Conservation (phyloP, 768 basidiomycete species). For the Calocybe cyanea region DNA sequence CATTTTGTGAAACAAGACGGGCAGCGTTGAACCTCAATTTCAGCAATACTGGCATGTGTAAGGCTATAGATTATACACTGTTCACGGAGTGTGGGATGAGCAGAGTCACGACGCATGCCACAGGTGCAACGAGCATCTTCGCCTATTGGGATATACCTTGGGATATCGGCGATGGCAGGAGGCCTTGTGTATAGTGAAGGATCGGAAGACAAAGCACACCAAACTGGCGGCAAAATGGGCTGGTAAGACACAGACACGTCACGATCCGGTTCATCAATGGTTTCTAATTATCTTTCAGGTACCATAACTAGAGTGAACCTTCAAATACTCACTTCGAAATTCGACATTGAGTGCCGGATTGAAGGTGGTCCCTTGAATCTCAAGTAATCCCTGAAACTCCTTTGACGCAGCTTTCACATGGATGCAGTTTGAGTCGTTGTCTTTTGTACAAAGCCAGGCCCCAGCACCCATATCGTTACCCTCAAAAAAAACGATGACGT, state of each 20-base stretch:
- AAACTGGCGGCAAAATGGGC: too few species aligned
- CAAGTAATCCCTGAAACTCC: not conserved
- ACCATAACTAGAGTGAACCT: too few species aligned
- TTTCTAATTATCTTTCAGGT: not conserved
- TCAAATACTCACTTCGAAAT: too few species aligned
- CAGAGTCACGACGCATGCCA: not conserved
- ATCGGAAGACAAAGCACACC: not conserved
- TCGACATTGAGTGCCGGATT: too few species aligned
- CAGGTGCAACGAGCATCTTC: not conserved
- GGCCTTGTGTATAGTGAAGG: not conserved
- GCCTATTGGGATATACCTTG: not conserved
- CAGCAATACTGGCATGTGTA: not conserved
- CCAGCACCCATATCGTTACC: slow-evolving; percentile 1
- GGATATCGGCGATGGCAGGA: not conserved
- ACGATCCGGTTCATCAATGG: not conserved
- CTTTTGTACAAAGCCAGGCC: slow-evolving; percentile 1
- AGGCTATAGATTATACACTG: not conserved
- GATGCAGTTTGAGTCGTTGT: not conserved
- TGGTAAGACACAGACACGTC: not conserved
- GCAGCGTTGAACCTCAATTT: slow-evolving; percentile 3
- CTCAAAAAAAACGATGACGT: too few species aligned
- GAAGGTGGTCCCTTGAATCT: not conserved
- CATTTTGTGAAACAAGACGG: not conserved
- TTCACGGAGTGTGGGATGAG: not conserved
- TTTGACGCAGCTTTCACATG: not conserved